These are phyloP conservation scores for Candida vaughaniae DNA, from an alignment of 805 yeast species.

Conservation along the genomic window DNA sequence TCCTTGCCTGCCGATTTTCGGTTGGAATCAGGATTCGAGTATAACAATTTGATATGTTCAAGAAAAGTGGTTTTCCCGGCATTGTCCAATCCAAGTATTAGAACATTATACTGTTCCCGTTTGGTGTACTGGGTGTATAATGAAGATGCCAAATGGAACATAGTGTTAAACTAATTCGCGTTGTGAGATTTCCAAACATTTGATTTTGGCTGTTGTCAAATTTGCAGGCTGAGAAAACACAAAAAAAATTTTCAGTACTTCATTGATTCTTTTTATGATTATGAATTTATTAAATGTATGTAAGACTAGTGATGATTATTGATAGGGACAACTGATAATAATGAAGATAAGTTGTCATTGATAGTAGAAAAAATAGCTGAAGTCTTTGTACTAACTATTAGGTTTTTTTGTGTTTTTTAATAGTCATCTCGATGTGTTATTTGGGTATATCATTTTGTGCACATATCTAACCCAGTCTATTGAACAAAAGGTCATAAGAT, in stretches of 20 bases:
- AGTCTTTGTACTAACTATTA: conserved; percentile 6
- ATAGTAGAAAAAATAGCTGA: conserved; percentile 15
- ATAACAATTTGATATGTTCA: conserved; percentile 40
- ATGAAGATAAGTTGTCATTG: conserved; percentile 14
- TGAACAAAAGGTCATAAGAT: too few relatives aligned
- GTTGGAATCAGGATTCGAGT: conserved; percentile 25
- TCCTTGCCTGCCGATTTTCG: conserved; percentile 11
- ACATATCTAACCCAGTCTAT: too few relatives aligned
- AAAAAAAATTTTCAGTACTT: too few relatives aligned
- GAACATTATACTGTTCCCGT: conserved; percentile 45
- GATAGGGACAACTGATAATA: conserved; percentile 19
- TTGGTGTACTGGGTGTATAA: conserved; percentile 45
- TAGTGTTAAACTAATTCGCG: conserved; percentile 10
- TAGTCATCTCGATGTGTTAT: too few relatives aligned
- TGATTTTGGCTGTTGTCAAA: too few relatives aligned
- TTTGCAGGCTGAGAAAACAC: too few relatives aligned
- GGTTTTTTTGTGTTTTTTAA: neutral
- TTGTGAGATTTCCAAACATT: neutral
- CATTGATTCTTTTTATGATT: too few relatives aligned
- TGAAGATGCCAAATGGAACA: conserved; percentile 47
- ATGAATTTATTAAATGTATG: too few relatives aligned
- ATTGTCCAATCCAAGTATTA: conserved; percentile 88
- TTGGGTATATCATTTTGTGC: too few relatives aligned
- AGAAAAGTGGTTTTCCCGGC: conserved; percentile 81
- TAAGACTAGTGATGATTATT: conserved; percentile 12